Base-by-base conservation (phyloP, 352 stramenopile genomes). In the Aphanomyces astaci region DNA sequence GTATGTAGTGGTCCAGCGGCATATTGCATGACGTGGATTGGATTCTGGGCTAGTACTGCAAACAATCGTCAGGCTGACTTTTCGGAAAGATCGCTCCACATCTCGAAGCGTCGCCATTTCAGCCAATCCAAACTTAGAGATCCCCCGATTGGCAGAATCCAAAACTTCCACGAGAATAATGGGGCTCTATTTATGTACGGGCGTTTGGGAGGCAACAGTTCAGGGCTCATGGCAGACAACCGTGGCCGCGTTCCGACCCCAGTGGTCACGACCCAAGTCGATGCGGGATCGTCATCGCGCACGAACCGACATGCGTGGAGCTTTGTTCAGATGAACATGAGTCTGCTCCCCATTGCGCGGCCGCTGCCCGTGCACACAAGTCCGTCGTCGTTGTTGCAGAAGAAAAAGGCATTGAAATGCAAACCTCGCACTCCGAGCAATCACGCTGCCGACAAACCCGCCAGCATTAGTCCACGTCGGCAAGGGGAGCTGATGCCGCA, bases 261-360 rank as follows among this genome's bases (percentile, higher is more conserved):
- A 19, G 17, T 59, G 11, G 25, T 39, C 25, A 59, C 15, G 17
- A 59, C 51, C 0, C 13, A 30, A 11, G 11, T 59, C 25, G 51
- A 32, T 0, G 30, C 48, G 27, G n/a, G n/a, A n/a, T 22, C 36
- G 36, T 15, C 36, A 43, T 15, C 15, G 7, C 36, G n/a, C 48
- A 1, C 22, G 40, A 31, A 25, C 10, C n/a, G 27, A 55, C 45
- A 71, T 45, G 25, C 82, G 15, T 92, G 84, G 84, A 92, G 65
- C 69, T 92, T 92, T 59, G 84, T 92, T 39, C 82, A 90, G 73
- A 92, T 92, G 84, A 92, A 92, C 70, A 92, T 90, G 84, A 81
- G 77, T 53, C 73, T 92, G 46, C 67, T 92, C 36, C 84, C 84
- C 2, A 92, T 92, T 63, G 84, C 84, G 40, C 78, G 81, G 1